Conservation (phyloP, 176 grass and related monocot genomes). For the Carex kokanica region DNA sequence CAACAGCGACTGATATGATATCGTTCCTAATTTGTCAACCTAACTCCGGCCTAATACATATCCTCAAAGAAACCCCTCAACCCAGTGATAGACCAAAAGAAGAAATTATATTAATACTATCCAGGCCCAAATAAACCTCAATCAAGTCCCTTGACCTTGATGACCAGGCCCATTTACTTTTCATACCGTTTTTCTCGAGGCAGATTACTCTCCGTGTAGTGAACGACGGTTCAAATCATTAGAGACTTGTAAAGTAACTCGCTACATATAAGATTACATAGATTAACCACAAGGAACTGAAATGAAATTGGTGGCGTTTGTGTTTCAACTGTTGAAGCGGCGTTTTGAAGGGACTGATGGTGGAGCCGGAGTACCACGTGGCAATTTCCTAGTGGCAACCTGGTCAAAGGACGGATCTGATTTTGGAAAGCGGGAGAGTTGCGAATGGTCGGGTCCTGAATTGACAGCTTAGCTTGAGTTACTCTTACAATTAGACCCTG, state of each 20-base stretch:
- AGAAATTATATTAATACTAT: too few species aligned
- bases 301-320: neutral
- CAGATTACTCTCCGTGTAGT: too few species aligned
- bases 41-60: too few species aligned
- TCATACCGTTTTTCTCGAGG: too few species aligned
- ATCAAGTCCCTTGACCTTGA: too few species aligned
- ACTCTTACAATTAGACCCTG: neutral
- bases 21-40: too few species aligned
- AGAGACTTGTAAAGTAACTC: neutral
- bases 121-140: too few species aligned
- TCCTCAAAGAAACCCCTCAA: too few species aligned
- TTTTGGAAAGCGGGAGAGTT: slow-evolving; percentile 1
- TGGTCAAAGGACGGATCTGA: slow-evolving; percentile 10
- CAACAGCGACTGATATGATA: too few species aligned
- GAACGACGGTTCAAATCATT: neutral
- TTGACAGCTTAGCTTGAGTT: neutral
- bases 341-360: neutral
- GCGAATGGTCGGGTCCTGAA: slow-evolving; percentile 15
- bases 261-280: neutral
- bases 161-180: too few species aligned
- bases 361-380: slow-evolving; percentile 11
- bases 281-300: neutral
- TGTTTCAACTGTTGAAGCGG: slow-evolving; percentile 6
- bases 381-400: neutral
- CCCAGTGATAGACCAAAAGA: too few species aligned